Evolutionary conservation across 306 rosid genomes (phyloP).

Genomic region (Acacia melanoxylon): DNA sequence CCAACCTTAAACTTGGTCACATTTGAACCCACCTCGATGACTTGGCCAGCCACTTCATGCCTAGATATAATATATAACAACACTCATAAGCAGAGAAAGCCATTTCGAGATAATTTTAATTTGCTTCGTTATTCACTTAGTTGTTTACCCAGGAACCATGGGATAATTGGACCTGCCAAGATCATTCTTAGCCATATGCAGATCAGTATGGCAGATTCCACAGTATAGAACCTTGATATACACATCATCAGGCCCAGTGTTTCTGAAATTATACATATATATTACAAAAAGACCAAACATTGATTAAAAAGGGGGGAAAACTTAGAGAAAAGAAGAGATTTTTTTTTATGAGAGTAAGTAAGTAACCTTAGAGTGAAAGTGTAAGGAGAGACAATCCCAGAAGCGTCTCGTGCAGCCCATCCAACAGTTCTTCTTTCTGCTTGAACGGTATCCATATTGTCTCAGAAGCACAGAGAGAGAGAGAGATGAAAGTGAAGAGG

Average conservation of each 20-base stretch:
- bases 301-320: no score
- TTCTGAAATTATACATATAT: slow-evolving; percentile 34
- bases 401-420: slow-evolving; percentile 84
- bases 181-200: slow-evolving; percentile 74
- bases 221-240: slow-evolving; percentile 69
- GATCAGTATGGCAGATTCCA: slow-evolving; percentile 88
- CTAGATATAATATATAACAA: slow-evolving; percentile 28
- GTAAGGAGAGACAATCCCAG: slow-evolving; percentile 85
- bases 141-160: slow-evolving; percentile 76
- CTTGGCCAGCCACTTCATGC: slow-evolving; percentile 86
- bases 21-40: slow-evolving; percentile 74
- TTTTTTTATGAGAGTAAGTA: background rate
- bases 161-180: slow-evolving; percentile 88
- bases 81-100: background rate
- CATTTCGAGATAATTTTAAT: background rate
- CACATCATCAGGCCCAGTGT: slow-evolving; percentile 83
- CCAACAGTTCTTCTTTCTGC: slow-evolving; percentile 60
- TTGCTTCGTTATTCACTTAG: background rate
- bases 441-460: slow-evolving; percentile 58
- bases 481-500: background rate
- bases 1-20: slow-evolving; percentile 62
- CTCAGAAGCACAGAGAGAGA: background rate
- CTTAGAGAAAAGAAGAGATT: background rate
- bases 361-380: slow-evolving; percentile 64
- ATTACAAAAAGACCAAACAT: no score